Percentiles rank a stretch among this genome's conserved stretches.
Conservation (phyloP, 1,284 basidiomycete species). For the Cerrena zonata region DNA sequence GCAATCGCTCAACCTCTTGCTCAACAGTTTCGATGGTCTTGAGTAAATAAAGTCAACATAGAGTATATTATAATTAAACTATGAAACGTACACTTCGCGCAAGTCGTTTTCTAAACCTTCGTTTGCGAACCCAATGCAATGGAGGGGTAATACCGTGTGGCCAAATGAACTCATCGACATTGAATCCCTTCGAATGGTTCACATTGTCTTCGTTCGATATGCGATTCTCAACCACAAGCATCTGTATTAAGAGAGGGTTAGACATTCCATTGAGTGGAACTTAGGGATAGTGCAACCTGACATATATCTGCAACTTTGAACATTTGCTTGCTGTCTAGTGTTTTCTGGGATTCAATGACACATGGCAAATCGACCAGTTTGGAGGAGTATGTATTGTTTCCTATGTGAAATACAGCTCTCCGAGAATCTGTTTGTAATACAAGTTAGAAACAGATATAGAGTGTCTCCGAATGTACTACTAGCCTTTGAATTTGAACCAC, state of each 20-base stretch:
- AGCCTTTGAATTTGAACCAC: conserved; percentile 98
- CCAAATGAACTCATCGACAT: conserved; percentile 95
- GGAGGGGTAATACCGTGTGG: conserved; percentile 96
- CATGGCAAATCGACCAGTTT: conserved; percentile 96
- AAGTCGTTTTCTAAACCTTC: conserved; percentile 87
- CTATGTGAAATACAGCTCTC: conserved; percentile 85
- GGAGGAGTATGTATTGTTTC: conserved; percentile 75
- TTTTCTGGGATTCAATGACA: conserved; percentile 94
- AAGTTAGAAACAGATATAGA: not conserved
- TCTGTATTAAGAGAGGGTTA: conserved; percentile 39
- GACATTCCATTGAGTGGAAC: conserved; percentile 10
- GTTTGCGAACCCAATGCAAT: conserved; percentile 84
- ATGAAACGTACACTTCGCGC: conserved; percentile 64
- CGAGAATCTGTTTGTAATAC: conserved; percentile 61
- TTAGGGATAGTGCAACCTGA: conserved; percentile 50
- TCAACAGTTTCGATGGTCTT: conserved; percentile 96
- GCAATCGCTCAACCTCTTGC: conserved; percentile 87
- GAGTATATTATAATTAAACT: not conserved
- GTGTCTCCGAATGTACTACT: conserved; percentile 14
- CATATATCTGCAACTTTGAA: conserved; percentile 99
- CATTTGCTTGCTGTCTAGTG: conserved; percentile 91
- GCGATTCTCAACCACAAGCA: conserved; percentile 81
- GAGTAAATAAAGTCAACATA: not conserved
- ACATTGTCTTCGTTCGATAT: conserved; percentile 65
- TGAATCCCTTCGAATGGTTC: conserved; percentile 64